Evolutionary conservation across 2,329 filamentous ascomycete genomes (phyloP), one percentile per base, ranked within the genome.

Genomic region (Pestalotiopsis sp.): DNA sequence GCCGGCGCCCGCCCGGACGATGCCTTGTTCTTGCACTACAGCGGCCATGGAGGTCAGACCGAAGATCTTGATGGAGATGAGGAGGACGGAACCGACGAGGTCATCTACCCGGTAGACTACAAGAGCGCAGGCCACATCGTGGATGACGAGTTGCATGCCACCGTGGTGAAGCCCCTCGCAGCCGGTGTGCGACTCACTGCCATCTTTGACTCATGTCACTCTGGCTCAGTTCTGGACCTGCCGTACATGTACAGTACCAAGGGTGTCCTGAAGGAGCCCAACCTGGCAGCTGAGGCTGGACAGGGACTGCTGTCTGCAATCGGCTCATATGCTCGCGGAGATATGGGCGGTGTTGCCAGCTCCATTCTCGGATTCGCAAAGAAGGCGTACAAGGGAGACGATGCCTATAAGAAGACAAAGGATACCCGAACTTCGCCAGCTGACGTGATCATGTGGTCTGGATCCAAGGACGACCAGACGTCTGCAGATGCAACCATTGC

Each of bases 401-500:
- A 94, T n/a, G 91, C 91, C 6, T 92, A 95, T 80, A 89, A 94
- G 82, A 91, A 91, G 77, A 90, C 94, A 64, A 83, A 95, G 73
- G 87, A 92, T 73, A 98, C 95, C 57, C 98, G 97, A 86, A 98
- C 95, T 12, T 96, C 93, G 62, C 92, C 95, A 1, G 96, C 96
- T 59, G 96, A 98, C 80, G 95, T 99, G 59, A 88, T 98, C 78
- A 98, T 98, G 94, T 96, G 95, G 90, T 97, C 94, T 67, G 96
- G 96, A 68, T 97, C 94, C 84, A 98, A 98, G 81, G 96, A 98
- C 78, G 90, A 93, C 74, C 96, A 99, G 83, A 99, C 95, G 76
- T 95, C 92, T 91, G 93, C 94, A 81, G 96, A 99, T 79, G 95
- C 95, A n/a, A 93, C 90, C 23, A 98, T 98, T 75, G 90, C 88